Percentiles rank a stretch among this genome's conserved stretches.
Evolutionary conservation across 768 basidiomycete species (phyloP).

Genomic region (Royoungia palumana): DNA sequence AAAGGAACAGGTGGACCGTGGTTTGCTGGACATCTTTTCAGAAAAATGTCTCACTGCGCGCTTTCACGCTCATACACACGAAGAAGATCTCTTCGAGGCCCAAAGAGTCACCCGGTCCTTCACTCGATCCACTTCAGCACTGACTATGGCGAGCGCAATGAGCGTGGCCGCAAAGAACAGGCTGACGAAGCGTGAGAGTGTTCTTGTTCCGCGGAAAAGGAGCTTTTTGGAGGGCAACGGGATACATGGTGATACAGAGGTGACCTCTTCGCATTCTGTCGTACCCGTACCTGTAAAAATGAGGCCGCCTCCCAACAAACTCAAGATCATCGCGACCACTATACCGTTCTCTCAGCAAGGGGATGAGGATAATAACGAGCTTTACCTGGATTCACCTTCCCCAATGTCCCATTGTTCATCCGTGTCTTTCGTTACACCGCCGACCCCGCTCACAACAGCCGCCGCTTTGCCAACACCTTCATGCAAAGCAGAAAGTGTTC

Average conservation of each 20-base stretch:
- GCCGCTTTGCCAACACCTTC: slow-evolving; percentile 12
- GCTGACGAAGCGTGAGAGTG: slow-evolving; percentile 65
- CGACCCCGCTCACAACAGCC: slow-evolving; percentile 19
- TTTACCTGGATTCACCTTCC: slow-evolving; percentile 32
- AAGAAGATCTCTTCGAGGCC: slow-evolving; percentile 61
- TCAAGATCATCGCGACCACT: slow-evolving; percentile 27
- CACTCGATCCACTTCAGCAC: slow-evolving; percentile 53
- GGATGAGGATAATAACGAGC: slow-evolving; percentile 24
- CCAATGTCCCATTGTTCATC: slow-evolving; percentile 40
- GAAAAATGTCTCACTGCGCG: slow-evolving; percentile 67
- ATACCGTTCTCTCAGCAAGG: slow-evolving; percentile 20
- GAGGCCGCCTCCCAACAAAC: slow-evolving; percentile 26
- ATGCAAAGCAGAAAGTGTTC: slow-evolving; percentile 11
- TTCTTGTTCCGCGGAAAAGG: slow-evolving; percentile 59
- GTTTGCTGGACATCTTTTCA: slow-evolving; percentile 78
- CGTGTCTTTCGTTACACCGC: slow-evolving; percentile 25
- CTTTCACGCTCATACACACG: slow-evolving; percentile 57
- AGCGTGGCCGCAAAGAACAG: slow-evolving; percentile 51
- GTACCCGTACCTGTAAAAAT: slow-evolving; percentile 13
- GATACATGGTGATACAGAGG: slow-evolving; percentile 16
- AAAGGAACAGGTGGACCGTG: slow-evolving; percentile 71
- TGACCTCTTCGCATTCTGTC: neutral
- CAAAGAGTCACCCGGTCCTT: slow-evolving; percentile 45
- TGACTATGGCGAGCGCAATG: slow-evolving; percentile 59
- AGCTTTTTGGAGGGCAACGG: slow-evolving; percentile 38